Conservation (phyloP, 1,139 yeast species). For the Geotrichum siamense region DNA sequence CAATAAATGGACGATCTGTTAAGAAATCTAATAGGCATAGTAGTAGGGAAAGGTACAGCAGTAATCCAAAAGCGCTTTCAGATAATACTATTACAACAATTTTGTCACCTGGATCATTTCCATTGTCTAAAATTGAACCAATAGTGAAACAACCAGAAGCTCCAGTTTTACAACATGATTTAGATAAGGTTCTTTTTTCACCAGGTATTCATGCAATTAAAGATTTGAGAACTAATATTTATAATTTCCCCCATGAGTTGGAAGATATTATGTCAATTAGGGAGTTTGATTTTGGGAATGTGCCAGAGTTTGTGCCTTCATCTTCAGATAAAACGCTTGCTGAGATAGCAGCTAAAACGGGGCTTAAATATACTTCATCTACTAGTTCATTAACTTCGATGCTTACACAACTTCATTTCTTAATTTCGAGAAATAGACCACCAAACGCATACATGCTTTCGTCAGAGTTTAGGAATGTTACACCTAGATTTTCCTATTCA, state of each 20-base stretch:
- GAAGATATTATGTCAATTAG: constrained; percentile 56
- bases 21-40: no score
- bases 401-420: constrained; percentile 63
- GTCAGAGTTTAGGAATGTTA: constrained; percentile 35
- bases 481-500: constrained; percentile 33
- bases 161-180: constrained; percentile 52
- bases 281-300: constrained; percentile 57
- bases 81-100: background rate
- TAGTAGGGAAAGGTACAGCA: no score
- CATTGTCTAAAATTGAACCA: constrained; percentile 7
- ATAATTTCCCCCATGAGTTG: constrained; percentile 60
- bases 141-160: constrained; percentile 26
- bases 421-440: constrained; percentile 56
- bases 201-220: constrained; percentile 79
- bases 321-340: constrained; percentile 53
- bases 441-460: constrained; percentile 43
- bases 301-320: constrained; percentile 57
- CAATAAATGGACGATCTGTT: no score
- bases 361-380: constrained; percentile 58
- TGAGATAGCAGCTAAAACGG: constrained; percentile 40
- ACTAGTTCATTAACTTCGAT: constrained; percentile 83
- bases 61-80: background rate
- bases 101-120: constrained; percentile 6
- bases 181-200: constrained; percentile 63
- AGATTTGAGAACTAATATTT: constrained; percentile 69